Base-by-base conservation (phyloP, 345 rosid species). In the Sisymbrium altissimum region DNA sequence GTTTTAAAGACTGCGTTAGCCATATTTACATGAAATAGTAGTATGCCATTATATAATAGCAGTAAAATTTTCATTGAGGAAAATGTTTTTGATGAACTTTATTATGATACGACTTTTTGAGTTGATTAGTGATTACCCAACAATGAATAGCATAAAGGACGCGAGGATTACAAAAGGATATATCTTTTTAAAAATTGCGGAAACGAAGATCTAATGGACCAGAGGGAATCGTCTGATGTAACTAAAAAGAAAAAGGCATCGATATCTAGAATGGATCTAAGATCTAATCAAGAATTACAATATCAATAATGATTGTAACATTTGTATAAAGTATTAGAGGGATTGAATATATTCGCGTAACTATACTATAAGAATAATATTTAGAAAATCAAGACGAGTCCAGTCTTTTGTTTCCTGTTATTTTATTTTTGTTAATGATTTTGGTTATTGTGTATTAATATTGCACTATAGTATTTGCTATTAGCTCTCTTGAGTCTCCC, bases 251-350 rank as follows among this genome's bases (percentile, higher is more conserved):
- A 44, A 72, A 29, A 40, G 29, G 64, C 65, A 76, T 76, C 23
- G 25, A 69, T 69, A 61, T 69, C 71, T 68, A 76, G 70, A 76
- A 69, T 70, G 64, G 74, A 76, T 76, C 79, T 76, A 62, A 63
- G 64, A 76, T 70, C 70, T 67, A 49, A 38, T 66, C 38, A 74
- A 38, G 33, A 17, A 10, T 58, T 49, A 59, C 61, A 58, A 48
- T 19, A 44, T 33, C 50, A 44, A 21, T 64, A 56, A 46, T 27
- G 7, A 56, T 65, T 25, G n/a, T 56, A 55, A 56, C 12, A 35
- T 4, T 57, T 13, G 9, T 66, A 17, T 36, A 18, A 27, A 67
- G 59, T 66, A 36, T 46, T 55, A 7, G 35, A 73, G 15, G 46
- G 44, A 6, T 73, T 65, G 38, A 55, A 45, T 23, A 55, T 45